A percentile compares a stretch with the other conserved stretches of the same genome.
phyloP scores from a whole-genome alignment of 805 yeast species.

The Cyberlindnera suaveolens region DNA sequence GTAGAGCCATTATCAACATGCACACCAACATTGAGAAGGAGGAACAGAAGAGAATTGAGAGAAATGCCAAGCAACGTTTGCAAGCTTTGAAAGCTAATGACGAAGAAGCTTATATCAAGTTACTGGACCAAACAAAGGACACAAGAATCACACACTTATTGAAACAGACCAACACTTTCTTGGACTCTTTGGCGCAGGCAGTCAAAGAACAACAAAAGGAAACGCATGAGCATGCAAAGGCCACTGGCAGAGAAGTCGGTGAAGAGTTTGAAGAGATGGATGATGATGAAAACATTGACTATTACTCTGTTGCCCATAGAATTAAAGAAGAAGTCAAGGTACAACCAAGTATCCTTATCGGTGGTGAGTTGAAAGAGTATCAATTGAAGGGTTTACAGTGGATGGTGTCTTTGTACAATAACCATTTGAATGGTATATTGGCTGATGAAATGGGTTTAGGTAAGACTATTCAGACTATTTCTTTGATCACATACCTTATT shows the following conservation, averaged over 20 bases:
- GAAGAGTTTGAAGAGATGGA: constrained; percentile 37
- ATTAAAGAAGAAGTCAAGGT: constrained; percentile 58
- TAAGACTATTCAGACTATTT: constrained; percentile 83
- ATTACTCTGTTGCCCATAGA: constrained; percentile 77
- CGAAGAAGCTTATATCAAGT: constrained; percentile 80
- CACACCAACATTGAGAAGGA: constrained; percentile 64
- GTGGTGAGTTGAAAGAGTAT: constrained; percentile 76
- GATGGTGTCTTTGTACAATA: constrained; percentile 96
- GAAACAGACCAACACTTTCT: constrained; percentile 71
- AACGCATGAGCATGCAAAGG: constrained; percentile 32
- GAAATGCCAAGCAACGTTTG: constrained; percentile 81
- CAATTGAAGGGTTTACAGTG: constrained; percentile 93
- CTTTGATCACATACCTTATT: constrained; percentile 62
- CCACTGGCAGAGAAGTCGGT: constrained; percentile 25
- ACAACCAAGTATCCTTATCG: constrained; percentile 67
- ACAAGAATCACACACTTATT: constrained; percentile 80
- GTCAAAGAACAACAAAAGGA: constrained; percentile 72
- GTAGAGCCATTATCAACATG: constrained; percentile 15
- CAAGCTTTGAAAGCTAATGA: constrained; percentile 83
- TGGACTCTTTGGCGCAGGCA: constrained; percentile 73
- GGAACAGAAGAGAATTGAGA: constrained; percentile 67
- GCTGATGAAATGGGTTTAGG: constrained; percentile 99
- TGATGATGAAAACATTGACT: constrained; percentile 58
- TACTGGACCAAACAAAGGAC: constrained; percentile 81
- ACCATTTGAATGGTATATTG: constrained; percentile 91